Percentiles rank a stretch among this genome's conserved stretches.
These are phyloP conservation scores for Plectosphaerella plurivora DNA, from an alignment of 2,329 filamentous ascomycete species.

Conservation along the genomic window DNA sequence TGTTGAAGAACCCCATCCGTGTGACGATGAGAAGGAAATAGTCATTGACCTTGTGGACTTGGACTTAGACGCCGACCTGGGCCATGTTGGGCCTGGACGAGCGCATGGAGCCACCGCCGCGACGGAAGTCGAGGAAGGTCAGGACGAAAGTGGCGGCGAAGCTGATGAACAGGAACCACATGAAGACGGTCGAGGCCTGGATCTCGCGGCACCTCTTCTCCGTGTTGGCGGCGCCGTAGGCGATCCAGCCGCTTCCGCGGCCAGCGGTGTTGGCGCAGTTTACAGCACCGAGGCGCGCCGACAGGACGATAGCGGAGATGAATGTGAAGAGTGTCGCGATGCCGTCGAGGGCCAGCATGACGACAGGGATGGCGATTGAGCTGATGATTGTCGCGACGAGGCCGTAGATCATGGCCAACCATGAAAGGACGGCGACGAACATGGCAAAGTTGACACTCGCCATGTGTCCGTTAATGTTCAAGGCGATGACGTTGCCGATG, in stretches of 20 bases:
- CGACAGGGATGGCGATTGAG: constrained; percentile 44
- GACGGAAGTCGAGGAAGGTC: constrained; percentile 46
- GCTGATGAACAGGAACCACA: constrained; percentile 71
- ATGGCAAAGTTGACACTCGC: constrained; percentile 61
- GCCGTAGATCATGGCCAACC: constrained; percentile 62
- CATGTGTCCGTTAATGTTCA: constrained; percentile 39
- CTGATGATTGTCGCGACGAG: constrained; percentile 52
- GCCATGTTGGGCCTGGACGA: constrained; percentile 48
- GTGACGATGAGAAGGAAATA: too few species aligned
- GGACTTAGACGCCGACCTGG: constrained; percentile 45
- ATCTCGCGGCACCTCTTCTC: constrained; percentile 68
- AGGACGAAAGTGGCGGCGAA: constrained; percentile 56
- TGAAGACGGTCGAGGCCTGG: constrained; percentile 69
- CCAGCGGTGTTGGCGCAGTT: constrained; percentile 55
- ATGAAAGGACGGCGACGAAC: constrained; percentile 63
- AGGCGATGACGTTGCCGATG: constrained; percentile 54
- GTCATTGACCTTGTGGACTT: too few species aligned
- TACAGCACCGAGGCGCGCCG: constrained; percentile 63
- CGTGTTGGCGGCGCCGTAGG: constrained; percentile 54
- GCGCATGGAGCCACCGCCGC: constrained; percentile 39
- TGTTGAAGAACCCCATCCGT: too few species aligned
- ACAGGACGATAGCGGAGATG: constrained; percentile 64
- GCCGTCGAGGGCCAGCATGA: constrained; percentile 52
- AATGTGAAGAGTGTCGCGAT: constrained; percentile 64
- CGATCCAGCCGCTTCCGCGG: constrained; percentile 47